phyloP scores from a whole-genome alignment of 805 yeast species.

The Cyberlindnera mycetangii region DNA sequence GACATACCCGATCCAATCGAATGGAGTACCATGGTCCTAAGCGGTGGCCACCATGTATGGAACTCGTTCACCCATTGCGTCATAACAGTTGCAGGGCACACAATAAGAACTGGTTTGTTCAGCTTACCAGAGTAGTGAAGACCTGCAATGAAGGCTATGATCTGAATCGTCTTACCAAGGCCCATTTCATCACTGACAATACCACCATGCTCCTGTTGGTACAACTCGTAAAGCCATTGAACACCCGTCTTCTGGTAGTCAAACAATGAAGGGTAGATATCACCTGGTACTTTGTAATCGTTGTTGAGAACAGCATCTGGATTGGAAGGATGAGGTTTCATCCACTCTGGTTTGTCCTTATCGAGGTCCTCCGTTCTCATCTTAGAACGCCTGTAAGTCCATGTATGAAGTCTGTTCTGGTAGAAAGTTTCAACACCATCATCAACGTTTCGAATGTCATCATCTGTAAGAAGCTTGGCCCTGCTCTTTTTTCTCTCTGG shows the following conservation, averaged over 20 bases:
- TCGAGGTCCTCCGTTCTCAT: conserved; percentile 31
- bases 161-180: conserved; percentile 90
- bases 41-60: conserved; percentile 98
- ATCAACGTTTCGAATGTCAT: conserved; percentile 50
- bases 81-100: conserved; percentile 95
- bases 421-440: conserved; percentile 79
- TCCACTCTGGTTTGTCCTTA: conserved; percentile 52
- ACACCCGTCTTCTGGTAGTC: conserved; percentile 96
- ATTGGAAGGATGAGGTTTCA: conserved; percentile 69
- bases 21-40: conserved; percentile 81
- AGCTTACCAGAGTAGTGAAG: conserved; percentile 77
- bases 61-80: conserved; percentile 97
- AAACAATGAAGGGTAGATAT: conserved; percentile 78
- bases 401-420: conserved; percentile 53
- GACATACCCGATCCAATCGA: conserved; percentile 89
- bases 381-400: conserved; percentile 54
- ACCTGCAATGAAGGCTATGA: conserved; percentile 88
- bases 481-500: conserved; percentile 13
- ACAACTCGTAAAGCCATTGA: conserved; percentile 96
- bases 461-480: conserved; percentile 24
- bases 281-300: conserved; percentile 81
- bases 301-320: conserved; percentile 74
- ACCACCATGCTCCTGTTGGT: conserved; percentile 87
- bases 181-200: conserved; percentile 99
- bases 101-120: conserved; percentile 76